phyloP scores from a whole-genome alignment of 257 asterid species.

The Handroanthus guayacan region DNA sequence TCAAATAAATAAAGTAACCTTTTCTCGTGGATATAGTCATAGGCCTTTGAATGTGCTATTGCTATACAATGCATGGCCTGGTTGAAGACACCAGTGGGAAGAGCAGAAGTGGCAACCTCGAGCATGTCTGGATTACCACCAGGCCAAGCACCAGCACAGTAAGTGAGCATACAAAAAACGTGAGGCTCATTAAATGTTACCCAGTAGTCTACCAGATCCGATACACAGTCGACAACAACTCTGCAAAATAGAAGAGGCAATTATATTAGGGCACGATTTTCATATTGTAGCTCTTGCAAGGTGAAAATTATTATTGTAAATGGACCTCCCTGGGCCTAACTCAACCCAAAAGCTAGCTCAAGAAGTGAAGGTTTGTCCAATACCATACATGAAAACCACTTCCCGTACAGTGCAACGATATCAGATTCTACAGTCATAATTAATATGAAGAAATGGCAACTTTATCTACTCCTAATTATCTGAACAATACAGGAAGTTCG shows the following conservation, averaged over 20 bases:
- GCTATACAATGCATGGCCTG: conserved; percentile 91
- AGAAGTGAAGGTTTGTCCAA: too few species aligned
- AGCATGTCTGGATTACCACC: conserved; percentile 99
- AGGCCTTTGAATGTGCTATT: conserved; percentile 83
- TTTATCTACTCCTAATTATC: too few species aligned
- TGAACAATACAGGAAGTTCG: too few species aligned
- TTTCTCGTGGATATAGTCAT: conserved; percentile 82
- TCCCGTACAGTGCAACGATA: too few species aligned
- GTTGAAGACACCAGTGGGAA: conserved; percentile 87
- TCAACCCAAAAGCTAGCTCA: too few species aligned
- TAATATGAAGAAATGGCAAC: too few species aligned
- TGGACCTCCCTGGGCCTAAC: too few species aligned
- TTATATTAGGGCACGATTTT: background rate
- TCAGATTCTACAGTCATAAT: too few species aligned
- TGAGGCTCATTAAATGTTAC: conserved; percentile 96
- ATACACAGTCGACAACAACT: conserved; percentile 80
- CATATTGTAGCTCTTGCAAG: background rate
- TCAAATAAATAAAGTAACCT: conserved; percentile 49
- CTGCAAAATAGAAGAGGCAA: conserved; percentile 48
- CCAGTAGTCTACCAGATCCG: conserved; percentile 94
- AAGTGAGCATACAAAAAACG: conserved; percentile 88
- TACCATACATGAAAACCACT: too few species aligned
- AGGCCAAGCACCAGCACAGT: conserved; percentile 99
- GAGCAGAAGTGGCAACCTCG: conserved; percentile 90
- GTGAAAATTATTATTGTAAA: too few species aligned